Percentiles rank a stretch among this genome's conserved stretches.
phyloP scores from a whole-genome alignment of 257 asterid species.

The Nicotiana noctiflora region DNA sequence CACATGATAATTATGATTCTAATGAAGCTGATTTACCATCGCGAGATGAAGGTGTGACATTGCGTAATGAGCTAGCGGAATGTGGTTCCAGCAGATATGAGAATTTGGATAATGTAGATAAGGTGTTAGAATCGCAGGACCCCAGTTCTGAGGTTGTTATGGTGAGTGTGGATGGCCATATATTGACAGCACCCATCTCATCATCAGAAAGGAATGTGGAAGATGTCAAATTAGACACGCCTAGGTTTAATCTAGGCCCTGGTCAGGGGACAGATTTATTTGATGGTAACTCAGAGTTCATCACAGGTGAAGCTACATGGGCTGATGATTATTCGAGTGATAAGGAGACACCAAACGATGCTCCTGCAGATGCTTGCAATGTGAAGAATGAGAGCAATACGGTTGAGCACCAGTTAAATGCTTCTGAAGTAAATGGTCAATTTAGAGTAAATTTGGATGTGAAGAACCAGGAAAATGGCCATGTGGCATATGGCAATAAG shows the following conservation, averaged over 20 bases:
- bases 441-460: conserved; percentile 15
- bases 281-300: conserved; percentile 23
- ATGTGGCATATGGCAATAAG: conserved; percentile 26
- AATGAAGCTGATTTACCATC: conserved; percentile 32
- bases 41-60: conserved; percentile 52
- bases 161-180: conserved; percentile 88
- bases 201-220: conserved; percentile 48
- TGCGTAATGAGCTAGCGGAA: conserved; percentile 54
- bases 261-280: conserved; percentile 42
- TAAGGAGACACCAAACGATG: conserved; percentile 17
- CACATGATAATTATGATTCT: conserved; percentile 29
- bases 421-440: conserved; percentile 22
- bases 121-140: conserved; percentile 48
- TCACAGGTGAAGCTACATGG: conserved; percentile 40
- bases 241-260: conserved; percentile 69
- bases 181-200: conserved; percentile 79
- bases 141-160: conserved; percentile 75
- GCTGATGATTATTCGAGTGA: conserved; percentile 35
- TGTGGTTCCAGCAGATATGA: conserved; percentile 51
- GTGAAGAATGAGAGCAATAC: conserved; percentile 14
- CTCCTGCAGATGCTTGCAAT: conserved; percentile 16
- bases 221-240: conserved; percentile 48
- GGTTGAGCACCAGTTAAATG: conserved; percentile 25
- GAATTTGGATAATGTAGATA: conserved; percentile 44
- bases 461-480: conserved; percentile 19